phyloP scores from a whole-genome alignment of 345 rosid species.

The Jatropha curcas region DNA sequence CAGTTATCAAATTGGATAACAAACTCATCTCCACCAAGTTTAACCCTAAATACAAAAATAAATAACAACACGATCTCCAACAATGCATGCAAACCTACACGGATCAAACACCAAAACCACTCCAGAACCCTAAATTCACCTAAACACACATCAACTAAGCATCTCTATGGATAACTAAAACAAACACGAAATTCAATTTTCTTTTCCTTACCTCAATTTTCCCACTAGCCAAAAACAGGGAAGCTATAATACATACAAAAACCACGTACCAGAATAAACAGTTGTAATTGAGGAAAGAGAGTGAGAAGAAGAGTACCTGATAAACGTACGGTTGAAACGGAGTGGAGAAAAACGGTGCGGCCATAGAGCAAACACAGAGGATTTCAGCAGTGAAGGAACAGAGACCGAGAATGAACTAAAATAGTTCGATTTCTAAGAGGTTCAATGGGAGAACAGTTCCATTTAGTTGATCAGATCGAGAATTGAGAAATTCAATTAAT shows the following conservation, averaged over 20 bases:
- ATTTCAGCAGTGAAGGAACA: not conserved
- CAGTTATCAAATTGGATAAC: not conserved
- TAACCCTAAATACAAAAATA: not conserved
- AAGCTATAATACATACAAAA: not conserved
- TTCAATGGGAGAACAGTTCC: not conserved
- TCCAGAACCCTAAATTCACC: conserved; percentile 17
- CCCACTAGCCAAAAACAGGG: not conserved
- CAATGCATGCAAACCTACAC: conserved; percentile 8
- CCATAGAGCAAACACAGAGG: conserved; percentile 45
- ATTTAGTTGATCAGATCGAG: conserved; percentile 6
- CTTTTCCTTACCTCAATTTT: conserved; percentile 3
- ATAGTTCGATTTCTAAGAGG: not conserved
- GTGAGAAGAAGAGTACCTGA: conserved; percentile 54
- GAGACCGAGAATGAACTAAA: not conserved
- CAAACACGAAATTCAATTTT: not conserved
- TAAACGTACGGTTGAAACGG: conserved; percentile 98
- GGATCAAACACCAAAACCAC: conserved; percentile 29
- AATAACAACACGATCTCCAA: conserved; percentile 6
- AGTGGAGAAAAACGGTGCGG: conserved; percentile 95
- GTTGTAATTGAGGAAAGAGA: not conserved
- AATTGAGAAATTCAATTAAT: not conserved
- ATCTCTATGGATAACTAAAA: not conserved
- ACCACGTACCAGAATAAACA: conserved; percentile 2
- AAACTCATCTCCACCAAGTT: conserved; percentile 1
- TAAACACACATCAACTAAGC: not conserved